Conservation (phyloP, 148 eudicot species). For the Linanthus parryae region DNA sequence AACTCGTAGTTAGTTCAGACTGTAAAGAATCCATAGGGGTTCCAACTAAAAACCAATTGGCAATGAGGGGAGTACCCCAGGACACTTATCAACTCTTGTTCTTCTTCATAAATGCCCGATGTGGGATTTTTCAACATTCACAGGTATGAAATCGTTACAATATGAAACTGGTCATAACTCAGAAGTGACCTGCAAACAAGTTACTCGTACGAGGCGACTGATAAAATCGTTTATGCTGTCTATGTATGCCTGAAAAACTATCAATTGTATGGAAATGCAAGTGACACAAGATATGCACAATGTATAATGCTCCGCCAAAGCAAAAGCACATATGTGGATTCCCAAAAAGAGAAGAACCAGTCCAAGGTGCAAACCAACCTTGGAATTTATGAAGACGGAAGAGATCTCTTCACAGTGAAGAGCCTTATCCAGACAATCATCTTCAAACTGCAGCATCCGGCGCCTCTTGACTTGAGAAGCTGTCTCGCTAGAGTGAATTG, state of each 20-base stretch:
- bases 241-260: not conserved
- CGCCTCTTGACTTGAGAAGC: slow-evolving; percentile 80
- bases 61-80: not conserved
- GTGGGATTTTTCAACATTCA: not conserved
- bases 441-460: slow-evolving; percentile 66
- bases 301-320: not conserved
- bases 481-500: slow-evolving; percentile 33
- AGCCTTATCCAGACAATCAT: slow-evolving; percentile 28
- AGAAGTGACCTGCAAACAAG: not conserved
- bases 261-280: too few relatives aligned
- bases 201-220: not conserved
- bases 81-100: not conserved
- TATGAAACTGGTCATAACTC: not conserved
- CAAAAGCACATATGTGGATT: too few relatives aligned
- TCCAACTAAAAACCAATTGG: too few relatives aligned
- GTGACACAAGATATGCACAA: not conserved
- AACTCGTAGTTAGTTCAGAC: not conserved
- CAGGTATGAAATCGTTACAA: not conserved
- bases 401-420: slow-evolving; percentile 39
- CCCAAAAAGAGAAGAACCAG: not conserved
- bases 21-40: not conserved
- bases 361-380: slow-evolving; percentile 33
- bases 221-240: not conserved
- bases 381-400: slow-evolving; percentile 56
- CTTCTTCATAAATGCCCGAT: not conserved